A percentile compares a stretch with the other conserved stretches of the same genome.
Conservation (phyloP, 306 rosid species). For the Chamaecrista fasciculata region DNA sequence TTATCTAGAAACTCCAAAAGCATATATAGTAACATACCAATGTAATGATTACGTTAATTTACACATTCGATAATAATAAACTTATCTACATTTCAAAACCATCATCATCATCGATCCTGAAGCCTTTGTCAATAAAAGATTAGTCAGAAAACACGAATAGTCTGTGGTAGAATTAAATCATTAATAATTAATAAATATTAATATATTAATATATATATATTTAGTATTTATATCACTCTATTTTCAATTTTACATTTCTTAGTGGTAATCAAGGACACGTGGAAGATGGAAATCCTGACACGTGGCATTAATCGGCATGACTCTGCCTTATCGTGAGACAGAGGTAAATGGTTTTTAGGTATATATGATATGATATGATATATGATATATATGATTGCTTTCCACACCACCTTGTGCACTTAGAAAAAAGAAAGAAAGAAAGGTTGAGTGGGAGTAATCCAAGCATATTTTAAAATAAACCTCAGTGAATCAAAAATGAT, state of each 20-base stretch:
- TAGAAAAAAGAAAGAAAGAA: not conserved
- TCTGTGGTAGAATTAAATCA: not conserved
- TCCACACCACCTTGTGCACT: conserved; percentile 22
- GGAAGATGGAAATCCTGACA: not conserved
- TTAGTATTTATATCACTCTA: too few species aligned
- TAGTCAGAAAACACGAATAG: not conserved
- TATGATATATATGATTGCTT: too few species aligned
- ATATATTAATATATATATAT: too few species aligned
- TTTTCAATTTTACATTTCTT: too few species aligned
- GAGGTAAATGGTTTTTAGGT: conserved; percentile 25
- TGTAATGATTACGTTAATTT: not conserved
- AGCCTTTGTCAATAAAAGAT: not conserved
- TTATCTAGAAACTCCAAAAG: not conserved
- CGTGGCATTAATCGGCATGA: conserved; percentile 17
- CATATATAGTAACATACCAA: not conserved
- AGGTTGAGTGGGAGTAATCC: not conserved
- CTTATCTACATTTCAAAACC: not conserved
- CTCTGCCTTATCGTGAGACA: conserved; percentile 31
- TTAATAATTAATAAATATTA: too few species aligned
- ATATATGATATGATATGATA: too few species aligned
- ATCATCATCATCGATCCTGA: not conserved
- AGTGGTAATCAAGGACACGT: too few species aligned
- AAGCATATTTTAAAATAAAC: not conserved
- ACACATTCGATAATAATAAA: not conserved
- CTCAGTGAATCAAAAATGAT: not conserved